These are phyloP conservation scores for Ensete ventricosum DNA, from an alignment of 176 grass and related monocot species.

Conservation along the genomic window DNA sequence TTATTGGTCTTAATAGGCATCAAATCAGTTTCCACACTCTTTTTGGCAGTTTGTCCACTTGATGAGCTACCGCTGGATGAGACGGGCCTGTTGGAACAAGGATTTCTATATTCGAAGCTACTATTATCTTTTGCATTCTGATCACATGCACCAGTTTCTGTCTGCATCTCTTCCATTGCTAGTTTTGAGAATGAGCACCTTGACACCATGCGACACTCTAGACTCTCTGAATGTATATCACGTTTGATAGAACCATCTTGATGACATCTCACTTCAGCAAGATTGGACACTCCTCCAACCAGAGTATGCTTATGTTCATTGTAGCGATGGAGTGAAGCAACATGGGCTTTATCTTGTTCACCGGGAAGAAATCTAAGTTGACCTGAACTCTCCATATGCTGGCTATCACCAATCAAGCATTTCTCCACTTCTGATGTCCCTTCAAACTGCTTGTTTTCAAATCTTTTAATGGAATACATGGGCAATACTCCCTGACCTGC, in stretches of 20 bases:
- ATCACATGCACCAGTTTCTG: background rate
- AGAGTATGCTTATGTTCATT: background rate
- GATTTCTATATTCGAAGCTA: constrained; percentile 33
- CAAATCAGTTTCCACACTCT: constrained; percentile 8
- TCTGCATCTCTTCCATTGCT: constrained; percentile 19
- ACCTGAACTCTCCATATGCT: background rate
- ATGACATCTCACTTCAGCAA: background rate
- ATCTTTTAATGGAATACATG: background rate
- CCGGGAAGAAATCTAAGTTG: background rate
- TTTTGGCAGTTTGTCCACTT: constrained; percentile 52
- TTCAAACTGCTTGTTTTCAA: background rate
- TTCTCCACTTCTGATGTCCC: background rate
- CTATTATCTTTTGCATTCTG: constrained; percentile 19
- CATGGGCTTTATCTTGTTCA: background rate
- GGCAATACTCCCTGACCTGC: background rate
- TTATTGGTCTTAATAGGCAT: background rate
- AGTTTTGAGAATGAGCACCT: constrained; percentile 1
- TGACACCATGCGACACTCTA: background rate
- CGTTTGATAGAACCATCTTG: background rate
- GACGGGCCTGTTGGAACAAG: constrained; percentile 64
- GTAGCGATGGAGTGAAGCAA: background rate
- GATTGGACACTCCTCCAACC: background rate
- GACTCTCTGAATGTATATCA: background rate
- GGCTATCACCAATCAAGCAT: background rate
- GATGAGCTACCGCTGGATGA: constrained; percentile 78